phyloP scores from a whole-genome alignment of 1,139 yeast genomes.

The Kodamaea anthophila region DNA sequence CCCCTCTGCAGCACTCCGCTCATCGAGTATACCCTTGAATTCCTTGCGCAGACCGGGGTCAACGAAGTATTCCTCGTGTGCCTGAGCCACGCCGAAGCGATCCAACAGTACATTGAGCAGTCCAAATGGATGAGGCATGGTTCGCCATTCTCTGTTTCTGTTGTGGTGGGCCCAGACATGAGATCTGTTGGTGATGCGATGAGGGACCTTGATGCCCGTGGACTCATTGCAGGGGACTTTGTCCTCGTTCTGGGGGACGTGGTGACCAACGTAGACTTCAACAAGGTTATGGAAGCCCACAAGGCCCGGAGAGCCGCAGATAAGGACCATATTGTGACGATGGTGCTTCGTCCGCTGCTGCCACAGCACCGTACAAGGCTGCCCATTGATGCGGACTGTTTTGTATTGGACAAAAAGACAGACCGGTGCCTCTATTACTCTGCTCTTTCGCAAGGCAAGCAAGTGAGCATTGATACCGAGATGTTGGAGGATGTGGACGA shows the following conservation, averaged over 20 bases:
- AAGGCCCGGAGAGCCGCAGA: slow-evolving; percentile 64
- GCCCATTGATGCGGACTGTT: slow-evolving; percentile 75
- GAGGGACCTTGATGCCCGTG: slow-evolving; percentile 91
- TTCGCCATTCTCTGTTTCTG: slow-evolving; percentile 74
- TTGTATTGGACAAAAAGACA: slow-evolving; percentile 67
- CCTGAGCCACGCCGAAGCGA: slow-evolving; percentile 83
- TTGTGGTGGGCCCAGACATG: slow-evolving; percentile 81
- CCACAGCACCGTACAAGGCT: slow-evolving; percentile 83
- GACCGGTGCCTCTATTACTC: slow-evolving; percentile 81
- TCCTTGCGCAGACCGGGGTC: slow-evolving; percentile 85
- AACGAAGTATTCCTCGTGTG: slow-evolving; percentile 87
- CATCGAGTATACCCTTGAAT: slow-evolving; percentile 90
- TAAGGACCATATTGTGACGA: slow-evolving; percentile 86
- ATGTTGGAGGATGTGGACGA: slow-evolving; percentile 67
- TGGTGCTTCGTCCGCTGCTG: slow-evolving; percentile 83
- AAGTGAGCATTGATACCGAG: slow-evolving; percentile 76
- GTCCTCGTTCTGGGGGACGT: slow-evolving; percentile 90
- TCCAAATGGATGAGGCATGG: slow-evolving; percentile 74
- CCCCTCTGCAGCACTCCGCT: slow-evolving; percentile 92
- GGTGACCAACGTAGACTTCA: slow-evolving; percentile 81
- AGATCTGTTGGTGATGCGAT: slow-evolving; percentile 94
- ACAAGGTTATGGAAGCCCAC: slow-evolving; percentile 68
- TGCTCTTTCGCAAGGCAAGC: slow-evolving; percentile 59
- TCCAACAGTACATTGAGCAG: slow-evolving; percentile 72
- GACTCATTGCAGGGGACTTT: slow-evolving; percentile 84